Percentiles rank a stretch among this genome's conserved stretches.
These are phyloP conservation scores for Bryopsis sp. DNA, from an alignment of 139 green algal genomes.

Conservation along the genomic window DNA sequence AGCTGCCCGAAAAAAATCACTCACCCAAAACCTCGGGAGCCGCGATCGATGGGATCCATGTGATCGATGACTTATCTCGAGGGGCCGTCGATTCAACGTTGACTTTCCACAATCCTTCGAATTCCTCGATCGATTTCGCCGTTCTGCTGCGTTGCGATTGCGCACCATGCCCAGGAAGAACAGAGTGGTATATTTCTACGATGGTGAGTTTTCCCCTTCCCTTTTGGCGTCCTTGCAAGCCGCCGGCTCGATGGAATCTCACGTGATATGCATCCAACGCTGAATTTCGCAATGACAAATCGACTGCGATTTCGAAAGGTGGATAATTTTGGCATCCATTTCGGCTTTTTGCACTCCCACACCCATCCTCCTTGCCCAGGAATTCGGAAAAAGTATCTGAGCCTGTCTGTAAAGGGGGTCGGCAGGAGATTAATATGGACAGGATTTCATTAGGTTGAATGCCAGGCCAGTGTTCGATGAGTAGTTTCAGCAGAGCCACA, in stretches of 20 bases:
- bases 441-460: too few relatives aligned
- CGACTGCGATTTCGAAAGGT: background rate
- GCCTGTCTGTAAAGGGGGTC: too few relatives aligned
- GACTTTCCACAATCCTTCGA: background rate
- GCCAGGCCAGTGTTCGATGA: background rate
- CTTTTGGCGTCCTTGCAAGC: too few relatives aligned
- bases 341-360: background rate
- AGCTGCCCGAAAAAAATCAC: too few relatives aligned
- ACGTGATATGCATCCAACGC: background rate
- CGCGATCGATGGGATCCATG: too few relatives aligned
- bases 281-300: background rate
- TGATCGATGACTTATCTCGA: too few relatives aligned
- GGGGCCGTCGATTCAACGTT: background rate
- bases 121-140: background rate
- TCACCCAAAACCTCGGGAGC: too few relatives aligned
- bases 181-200: constrained; percentile 78
- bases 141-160: background rate
- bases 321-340: background rate
- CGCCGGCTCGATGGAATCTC: background rate
- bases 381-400: too few relatives aligned
- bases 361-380: too few relatives aligned
- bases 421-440: too few relatives aligned
- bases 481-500: background rate
- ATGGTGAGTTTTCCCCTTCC: constrained; percentile 47
- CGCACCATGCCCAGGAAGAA: constrained; percentile 37